Conservation (phyloP, 2,329 filamentous ascomycete species). For the Trichoderma lentiforme region DNA sequence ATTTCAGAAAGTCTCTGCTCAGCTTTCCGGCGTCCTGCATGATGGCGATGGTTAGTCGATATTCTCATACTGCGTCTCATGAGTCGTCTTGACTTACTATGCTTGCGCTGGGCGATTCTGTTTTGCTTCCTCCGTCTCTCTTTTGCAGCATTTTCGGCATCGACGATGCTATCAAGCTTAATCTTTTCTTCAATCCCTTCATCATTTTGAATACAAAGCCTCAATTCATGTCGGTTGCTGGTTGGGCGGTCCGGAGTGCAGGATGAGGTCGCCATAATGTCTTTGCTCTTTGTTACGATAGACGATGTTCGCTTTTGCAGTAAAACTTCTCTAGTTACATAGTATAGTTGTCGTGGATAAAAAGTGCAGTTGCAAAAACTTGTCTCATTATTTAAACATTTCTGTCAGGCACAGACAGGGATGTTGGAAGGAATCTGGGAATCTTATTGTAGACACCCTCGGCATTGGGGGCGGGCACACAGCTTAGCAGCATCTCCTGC, state of each 20-base stretch:
- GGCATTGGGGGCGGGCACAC: slow-evolving; percentile 14
- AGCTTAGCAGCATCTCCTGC: slow-evolving; percentile 9
- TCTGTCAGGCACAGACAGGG: not conserved
- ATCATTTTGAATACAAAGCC: not conserved
- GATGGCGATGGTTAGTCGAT: not conserved
- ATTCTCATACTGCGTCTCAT: not conserved
- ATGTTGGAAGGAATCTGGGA: slow-evolving; percentile 13
- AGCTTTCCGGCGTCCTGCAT: slow-evolving; percentile 12
- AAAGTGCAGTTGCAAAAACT: not conserved
- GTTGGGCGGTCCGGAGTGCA: not conserved
- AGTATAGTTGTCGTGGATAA: not conserved
- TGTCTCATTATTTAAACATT: slow-evolving; percentile 1
- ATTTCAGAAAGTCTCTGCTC: slow-evolving; percentile 11
- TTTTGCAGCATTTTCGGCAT: slow-evolving; percentile 4
- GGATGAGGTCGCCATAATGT: not conserved
- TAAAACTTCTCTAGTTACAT: not conserved
- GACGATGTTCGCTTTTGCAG: not conserved
- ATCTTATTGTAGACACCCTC: slow-evolving; percentile 7
- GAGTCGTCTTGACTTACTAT: not conserved
- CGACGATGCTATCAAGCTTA: not conserved
- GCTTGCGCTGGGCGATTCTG: slow-evolving; percentile 16
- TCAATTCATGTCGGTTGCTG: not conserved
- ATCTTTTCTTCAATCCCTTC: not conserved
- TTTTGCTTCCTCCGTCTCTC: slow-evolving; percentile 12
- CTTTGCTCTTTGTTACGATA: not conserved